Base-by-base conservation (phyloP, 2,329 filamentous ascomycete species). In the Cladobotryum protrusum region DNA sequence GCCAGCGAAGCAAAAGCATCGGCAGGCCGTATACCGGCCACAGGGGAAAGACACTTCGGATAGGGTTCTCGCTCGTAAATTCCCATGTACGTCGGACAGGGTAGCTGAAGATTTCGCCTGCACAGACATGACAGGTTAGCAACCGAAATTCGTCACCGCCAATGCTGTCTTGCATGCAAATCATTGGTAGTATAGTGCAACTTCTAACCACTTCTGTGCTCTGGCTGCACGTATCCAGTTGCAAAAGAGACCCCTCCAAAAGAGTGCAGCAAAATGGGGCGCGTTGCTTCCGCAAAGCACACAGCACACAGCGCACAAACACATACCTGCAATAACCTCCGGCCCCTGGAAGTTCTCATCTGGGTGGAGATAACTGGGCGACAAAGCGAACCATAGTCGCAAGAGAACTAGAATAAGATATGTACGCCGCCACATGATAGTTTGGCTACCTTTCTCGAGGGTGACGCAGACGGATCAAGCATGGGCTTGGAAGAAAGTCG, bases 261-360 rank as follows among this genome's bases (percentile, higher is more conserved):
- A 24, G 20, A 24, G 20, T 7, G 20, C 20, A 24, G 20, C 20
- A 24, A 24, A 24, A 24, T 24, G 7, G 20, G 24, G 24, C 24
- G 24, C 11, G 4, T 29, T 29, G 6, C 11, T 29, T 29, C 6
- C 24, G 24, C 24, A 29, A 12, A 13, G 11, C 12, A 36, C 48
- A 33, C 12, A 29, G 35, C 29, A 41, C 19, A 50, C 13, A 20
- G 32, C n/a, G 18, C 24, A 32, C 34, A 20, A 5, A 34, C 9
- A 72, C 84, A 59, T 81, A 96, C 92, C 92, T 63, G 92, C 91
- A 63, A 97, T 93, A 57, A 97, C 86, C 74, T 99, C 93, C 14
- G 93, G 93, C 34, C 93, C 93, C 72, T 99, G 93, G 63, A 99
- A 99, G 75, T 97, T 93, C 77, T 99, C 93, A 73, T 99, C 93